These are phyloP conservation scores for Xylaria digitata DNA, from an alignment of 2,329 filamentous ascomycete species.

Conservation along the genomic window DNA sequence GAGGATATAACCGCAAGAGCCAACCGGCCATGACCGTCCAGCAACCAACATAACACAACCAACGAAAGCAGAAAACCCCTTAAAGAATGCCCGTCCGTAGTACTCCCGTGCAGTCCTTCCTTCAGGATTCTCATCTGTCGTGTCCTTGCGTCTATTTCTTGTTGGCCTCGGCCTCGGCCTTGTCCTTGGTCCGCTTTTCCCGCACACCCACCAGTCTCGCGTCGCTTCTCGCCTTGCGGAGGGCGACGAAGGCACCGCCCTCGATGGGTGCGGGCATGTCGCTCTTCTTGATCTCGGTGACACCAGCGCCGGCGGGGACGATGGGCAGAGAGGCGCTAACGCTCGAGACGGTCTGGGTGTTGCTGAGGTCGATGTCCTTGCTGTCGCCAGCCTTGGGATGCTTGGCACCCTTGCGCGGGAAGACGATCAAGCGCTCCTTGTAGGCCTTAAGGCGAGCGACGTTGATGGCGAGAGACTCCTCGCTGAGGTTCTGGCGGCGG, in stretches of 20 bases:
- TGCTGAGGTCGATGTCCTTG: conserved; percentile 78
- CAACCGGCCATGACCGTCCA: conserved; percentile 48
- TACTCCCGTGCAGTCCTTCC: conserved; percentile 51
- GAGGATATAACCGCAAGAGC: conserved; percentile 43
- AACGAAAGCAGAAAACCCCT: conserved; percentile 51
- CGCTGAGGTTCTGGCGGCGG: conserved; percentile 96
- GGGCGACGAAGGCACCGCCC: conserved; percentile 86
- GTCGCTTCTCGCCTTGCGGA: conserved; percentile 86
- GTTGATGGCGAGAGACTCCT: conserved; percentile 94
- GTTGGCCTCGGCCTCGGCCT: conserved; percentile 82
- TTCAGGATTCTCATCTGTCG: conserved; percentile 42
- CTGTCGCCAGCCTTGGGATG: conserved; percentile 88
- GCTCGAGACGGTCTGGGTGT: conserved; percentile 69
- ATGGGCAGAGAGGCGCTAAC: conserved; percentile 76
- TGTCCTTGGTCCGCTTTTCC: conserved; percentile 93
- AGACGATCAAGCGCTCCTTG: conserved; percentile 95
- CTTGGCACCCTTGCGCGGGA: conserved; percentile 94
- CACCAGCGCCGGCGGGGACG: conserved; percentile 70
- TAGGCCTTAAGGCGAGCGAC: conserved; percentile 98
- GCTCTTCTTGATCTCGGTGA: conserved; percentile 84
- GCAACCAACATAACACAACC: conserved; percentile 40
- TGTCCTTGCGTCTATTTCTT: conserved; percentile 77
- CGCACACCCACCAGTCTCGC: conserved; percentile 83
- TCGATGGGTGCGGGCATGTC: conserved; percentile 79
- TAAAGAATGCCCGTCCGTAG: conserved; percentile 50